phyloP scores from a whole-genome alignment of 345 rosid species.

The Nasturtium officinale region DNA sequence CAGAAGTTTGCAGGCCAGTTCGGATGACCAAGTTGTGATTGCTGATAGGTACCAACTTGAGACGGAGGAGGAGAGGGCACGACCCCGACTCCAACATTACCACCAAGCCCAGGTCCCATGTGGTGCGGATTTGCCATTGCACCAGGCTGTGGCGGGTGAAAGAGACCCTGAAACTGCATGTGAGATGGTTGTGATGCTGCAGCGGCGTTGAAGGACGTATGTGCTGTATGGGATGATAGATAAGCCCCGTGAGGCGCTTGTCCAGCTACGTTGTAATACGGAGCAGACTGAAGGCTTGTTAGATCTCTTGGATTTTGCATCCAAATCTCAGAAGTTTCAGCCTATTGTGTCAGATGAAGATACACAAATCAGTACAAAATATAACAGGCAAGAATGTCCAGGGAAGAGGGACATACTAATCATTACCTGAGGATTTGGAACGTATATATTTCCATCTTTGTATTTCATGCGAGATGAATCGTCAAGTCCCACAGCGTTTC shows the following conservation, averaged over 20 bases:
- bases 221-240: conserved; percentile 74
- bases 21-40: conserved; percentile 85
- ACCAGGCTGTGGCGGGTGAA: conserved; percentile 73
- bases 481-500: conserved; percentile 73
- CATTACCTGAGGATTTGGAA: conserved; percentile 85
- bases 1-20: conserved; percentile 91
- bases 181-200: conserved; percentile 85
- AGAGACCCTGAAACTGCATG: conserved; percentile 85
- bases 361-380: conserved; percentile 17
- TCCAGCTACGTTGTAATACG: conserved; percentile 79
- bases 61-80: conserved; percentile 66
- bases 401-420: neutral
- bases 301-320: conserved; percentile 82
- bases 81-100: conserved; percentile 76
- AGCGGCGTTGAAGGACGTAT: conserved; percentile 78
- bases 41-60: conserved; percentile 89
- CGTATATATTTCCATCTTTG: conserved; percentile 77
- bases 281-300: conserved; percentile 66
- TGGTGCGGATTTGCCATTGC: conserved; percentile 75
- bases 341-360: conserved; percentile 47
- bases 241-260: conserved; percentile 85
- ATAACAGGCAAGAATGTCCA: neutral
- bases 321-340: conserved; percentile 93
- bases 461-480: conserved; percentile 87
- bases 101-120: conserved; percentile 82